Conservation (phyloP, 176 grass and related monocot species). For the Themeda triandra region DNA sequence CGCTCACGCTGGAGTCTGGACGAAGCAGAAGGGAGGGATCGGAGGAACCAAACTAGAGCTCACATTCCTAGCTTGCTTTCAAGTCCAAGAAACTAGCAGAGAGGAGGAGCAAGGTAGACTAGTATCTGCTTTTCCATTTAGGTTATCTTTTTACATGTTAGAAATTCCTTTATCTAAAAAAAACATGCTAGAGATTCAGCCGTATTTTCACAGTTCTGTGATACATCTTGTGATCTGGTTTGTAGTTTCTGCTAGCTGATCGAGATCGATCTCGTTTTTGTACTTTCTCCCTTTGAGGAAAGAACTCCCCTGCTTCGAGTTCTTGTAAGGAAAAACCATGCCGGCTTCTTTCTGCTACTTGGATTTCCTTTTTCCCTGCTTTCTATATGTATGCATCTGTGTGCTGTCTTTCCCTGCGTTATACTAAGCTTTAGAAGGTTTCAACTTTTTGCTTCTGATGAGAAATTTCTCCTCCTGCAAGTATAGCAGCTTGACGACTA, state of each 20-base stretch:
- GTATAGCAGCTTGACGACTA: neutral
- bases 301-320: slow-evolving; percentile 14
- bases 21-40: neutral
- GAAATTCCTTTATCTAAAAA: too few species aligned
- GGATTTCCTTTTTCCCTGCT: neutral
- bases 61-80: slow-evolving; percentile 12
- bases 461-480: slow-evolving; percentile 8
- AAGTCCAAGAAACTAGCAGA: slow-evolving; percentile 35
- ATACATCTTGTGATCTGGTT: neutral
- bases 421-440: slow-evolving; percentile 15
- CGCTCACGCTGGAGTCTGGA: slow-evolving; percentile 1
- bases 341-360: neutral
- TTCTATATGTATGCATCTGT: slow-evolving; percentile 18
- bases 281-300: slow-evolving; percentile 36
- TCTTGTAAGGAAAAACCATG: slow-evolving; percentile 25
- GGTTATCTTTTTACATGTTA: slow-evolving; percentile 40
- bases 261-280: slow-evolving; percentile 12
- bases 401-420: slow-evolving; percentile 6
- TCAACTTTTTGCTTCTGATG: slow-evolving; percentile 18
- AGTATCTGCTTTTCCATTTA: slow-evolving; percentile 9
- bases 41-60: neutral
- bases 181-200: too few species aligned
- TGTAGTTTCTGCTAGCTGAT: neutral
- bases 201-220: slow-evolving; percentile 18
- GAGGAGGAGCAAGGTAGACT: neutral